These are phyloP conservation scores for Phytophthora hibernalis DNA, from an alignment of 352 stramenopile genomes.

Conservation along the genomic window DNA sequence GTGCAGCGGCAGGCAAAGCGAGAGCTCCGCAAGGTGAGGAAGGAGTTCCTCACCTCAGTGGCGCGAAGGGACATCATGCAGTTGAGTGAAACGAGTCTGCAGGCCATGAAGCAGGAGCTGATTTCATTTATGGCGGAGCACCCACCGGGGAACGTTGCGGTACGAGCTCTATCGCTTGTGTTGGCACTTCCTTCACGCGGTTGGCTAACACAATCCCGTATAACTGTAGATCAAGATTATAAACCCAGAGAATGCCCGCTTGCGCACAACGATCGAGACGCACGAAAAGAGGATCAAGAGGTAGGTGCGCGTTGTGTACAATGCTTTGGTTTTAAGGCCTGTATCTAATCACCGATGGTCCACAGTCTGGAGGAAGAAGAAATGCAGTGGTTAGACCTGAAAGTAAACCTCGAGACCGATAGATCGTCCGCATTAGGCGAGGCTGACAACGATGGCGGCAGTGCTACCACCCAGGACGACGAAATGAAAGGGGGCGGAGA, in stretches of 20 bases:
- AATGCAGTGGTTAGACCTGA: conserved; percentile 58
- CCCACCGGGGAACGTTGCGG: conserved; percentile 54
- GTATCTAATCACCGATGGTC: conserved; percentile 3
- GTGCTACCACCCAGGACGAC: not conserved
- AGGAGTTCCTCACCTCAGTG: conserved; percentile 67
- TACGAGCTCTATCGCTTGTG: conserved; percentile 23
- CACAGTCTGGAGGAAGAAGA: conserved; percentile 60
- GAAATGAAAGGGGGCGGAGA: conserved; percentile 3
- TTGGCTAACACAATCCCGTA: conserved; percentile 4
- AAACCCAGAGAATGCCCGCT: conserved; percentile 72
- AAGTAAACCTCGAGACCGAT: conserved; percentile 43
- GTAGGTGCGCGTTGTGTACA: conserved; percentile 21
- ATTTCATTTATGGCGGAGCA: conserved; percentile 64
- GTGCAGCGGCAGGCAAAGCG: conserved; percentile 65
- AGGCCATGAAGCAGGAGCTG: conserved; percentile 70
- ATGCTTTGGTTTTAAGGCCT: not conserved
- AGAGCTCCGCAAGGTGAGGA: conserved; percentile 71
- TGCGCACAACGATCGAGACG: conserved; percentile 57
- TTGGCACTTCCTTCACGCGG: not conserved
- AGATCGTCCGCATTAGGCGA: conserved; percentile 19
- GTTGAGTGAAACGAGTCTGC: conserved; percentile 70
- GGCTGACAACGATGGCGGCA: conserved; percentile 5
- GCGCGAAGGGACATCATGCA: conserved; percentile 70
- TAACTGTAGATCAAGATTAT: conserved; percentile 44
- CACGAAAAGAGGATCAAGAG: conserved; percentile 51